Evolutionary conservation across 441 rosid genomes (phyloP).

Genomic region (Corymbia calophylla): DNA sequence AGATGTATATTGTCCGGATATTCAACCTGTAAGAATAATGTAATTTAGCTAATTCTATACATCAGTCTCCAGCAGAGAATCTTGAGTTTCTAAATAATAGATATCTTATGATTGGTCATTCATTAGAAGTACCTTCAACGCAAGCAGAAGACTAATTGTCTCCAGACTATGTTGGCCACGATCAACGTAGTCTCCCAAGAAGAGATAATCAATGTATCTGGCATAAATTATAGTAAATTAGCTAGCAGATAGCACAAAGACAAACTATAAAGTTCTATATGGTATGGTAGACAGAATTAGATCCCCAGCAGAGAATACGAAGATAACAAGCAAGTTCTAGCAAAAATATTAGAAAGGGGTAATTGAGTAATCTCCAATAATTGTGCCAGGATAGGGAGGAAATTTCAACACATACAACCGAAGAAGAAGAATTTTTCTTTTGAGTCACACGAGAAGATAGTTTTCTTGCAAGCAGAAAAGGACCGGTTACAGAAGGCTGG

Average conservation of each 20-base stretch:
- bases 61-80: not conserved
- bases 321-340: not conserved
- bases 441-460: not conserved
- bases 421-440: not conserved
- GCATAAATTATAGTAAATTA: slow-evolving; percentile 1
- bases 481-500: not conserved
- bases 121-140: slow-evolving; percentile 63
- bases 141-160: slow-evolving; percentile 90
- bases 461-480: not conserved
- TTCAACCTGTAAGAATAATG: slow-evolving; percentile 60
- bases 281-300: not conserved
- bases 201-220: slow-evolving; percentile 98
- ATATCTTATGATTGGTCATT: not conserved
- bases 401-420: not conserved
- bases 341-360: not conserved
- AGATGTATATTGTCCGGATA: slow-evolving; percentile 83
- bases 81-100: not conserved
- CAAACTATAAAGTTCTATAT: not conserved
- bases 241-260: not conserved
- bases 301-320: not conserved
- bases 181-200: slow-evolving; percentile 99
- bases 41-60: slow-evolving; percentile 1
- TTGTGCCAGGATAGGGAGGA: not conserved
- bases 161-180: slow-evolving; percentile 99
- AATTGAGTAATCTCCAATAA: not conserved